These are phyloP conservation scores for Dryas integrifolia DNA, from an alignment of 331 rosid species.

Conservation along the genomic window DNA sequence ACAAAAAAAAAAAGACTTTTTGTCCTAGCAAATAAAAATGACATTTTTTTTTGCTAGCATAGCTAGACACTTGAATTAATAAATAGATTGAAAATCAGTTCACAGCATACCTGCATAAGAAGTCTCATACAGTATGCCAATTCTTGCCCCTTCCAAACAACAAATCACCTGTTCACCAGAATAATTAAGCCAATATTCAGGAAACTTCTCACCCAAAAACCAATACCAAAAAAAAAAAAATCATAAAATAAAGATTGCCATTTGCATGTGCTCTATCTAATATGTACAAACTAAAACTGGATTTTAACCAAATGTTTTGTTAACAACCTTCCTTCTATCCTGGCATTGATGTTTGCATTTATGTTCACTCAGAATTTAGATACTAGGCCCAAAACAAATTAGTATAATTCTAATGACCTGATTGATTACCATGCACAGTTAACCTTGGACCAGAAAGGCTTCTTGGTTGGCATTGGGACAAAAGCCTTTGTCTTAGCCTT, in stretches of 20 bases:
- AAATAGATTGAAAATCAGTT: constrained; percentile 9
- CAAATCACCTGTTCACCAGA: constrained; percentile 63
- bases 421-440: not conserved
- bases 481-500: not conserved
- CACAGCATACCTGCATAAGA: constrained; percentile 72
- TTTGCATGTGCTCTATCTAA: not conserved
- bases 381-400: not conserved
- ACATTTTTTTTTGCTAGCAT: not conserved
- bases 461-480: not conserved
- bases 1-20: not conserved
- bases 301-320: not conserved
- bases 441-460: not conserved
- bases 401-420: not conserved
- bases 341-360: not conserved
- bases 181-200: constrained; percentile 15
- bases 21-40: not conserved
- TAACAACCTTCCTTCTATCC: not conserved
- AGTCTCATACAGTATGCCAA: constrained; percentile 84
- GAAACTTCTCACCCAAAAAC: constrained; percentile 20
- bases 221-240: constrained; percentile 6
- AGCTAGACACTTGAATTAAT: not conserved
- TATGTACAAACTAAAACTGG: not conserved
- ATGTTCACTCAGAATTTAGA: not conserved
- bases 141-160: constrained; percentile 91
- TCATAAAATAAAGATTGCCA: not conserved